Evolutionary conservation across 768 basidiomycete genomes (phyloP).

Genomic region (Infundibulicybe gibba): DNA sequence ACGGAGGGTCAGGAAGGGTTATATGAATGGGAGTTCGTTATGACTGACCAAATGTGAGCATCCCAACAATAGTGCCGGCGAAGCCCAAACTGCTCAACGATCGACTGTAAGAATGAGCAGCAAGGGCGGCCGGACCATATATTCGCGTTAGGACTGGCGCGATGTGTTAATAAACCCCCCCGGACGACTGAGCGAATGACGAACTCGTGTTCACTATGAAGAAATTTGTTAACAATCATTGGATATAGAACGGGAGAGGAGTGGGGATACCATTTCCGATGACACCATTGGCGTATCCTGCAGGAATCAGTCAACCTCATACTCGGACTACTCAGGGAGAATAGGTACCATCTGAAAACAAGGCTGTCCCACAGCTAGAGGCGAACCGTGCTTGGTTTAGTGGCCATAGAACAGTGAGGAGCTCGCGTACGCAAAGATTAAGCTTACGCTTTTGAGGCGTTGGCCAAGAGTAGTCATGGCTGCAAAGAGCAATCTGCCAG

Average conservation of each 20-base stretch:
- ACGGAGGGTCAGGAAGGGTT: background rate
- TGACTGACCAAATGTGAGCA: conserved; percentile 63
- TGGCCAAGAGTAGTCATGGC: too few relatives aligned
- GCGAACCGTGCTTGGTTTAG: conserved; percentile 1
- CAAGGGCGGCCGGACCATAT: conserved; percentile 57
- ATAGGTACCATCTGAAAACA: conserved; percentile 76
- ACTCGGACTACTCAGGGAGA: background rate
- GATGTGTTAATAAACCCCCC: conserved; percentile 1
- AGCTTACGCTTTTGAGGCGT: conserved; percentile 57
- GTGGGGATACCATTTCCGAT: conserved; percentile 66
- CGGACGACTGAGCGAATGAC: conserved; percentile 14
- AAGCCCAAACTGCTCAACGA: conserved; percentile 71
- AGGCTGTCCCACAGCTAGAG: conserved; percentile 76
- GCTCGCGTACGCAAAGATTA: conserved; percentile 86
- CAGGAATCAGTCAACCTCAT: conserved; percentile 3
- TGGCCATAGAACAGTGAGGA: background rate
- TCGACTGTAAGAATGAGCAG: conserved; percentile 53
- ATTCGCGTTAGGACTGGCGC: conserved; percentile 61
- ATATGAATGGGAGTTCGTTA: background rate
- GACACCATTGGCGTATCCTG: conserved; percentile 79
- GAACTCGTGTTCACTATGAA: conserved; percentile 63
- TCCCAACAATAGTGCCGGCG: conserved; percentile 84
- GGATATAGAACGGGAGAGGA: background rate
- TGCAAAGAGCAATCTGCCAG: too few relatives aligned
- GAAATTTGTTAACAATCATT: background rate